These are phyloP conservation scores for Ophiorrhiza pumila DNA, from an alignment of 257 asterid species.

Conservation along the genomic window DNA sequence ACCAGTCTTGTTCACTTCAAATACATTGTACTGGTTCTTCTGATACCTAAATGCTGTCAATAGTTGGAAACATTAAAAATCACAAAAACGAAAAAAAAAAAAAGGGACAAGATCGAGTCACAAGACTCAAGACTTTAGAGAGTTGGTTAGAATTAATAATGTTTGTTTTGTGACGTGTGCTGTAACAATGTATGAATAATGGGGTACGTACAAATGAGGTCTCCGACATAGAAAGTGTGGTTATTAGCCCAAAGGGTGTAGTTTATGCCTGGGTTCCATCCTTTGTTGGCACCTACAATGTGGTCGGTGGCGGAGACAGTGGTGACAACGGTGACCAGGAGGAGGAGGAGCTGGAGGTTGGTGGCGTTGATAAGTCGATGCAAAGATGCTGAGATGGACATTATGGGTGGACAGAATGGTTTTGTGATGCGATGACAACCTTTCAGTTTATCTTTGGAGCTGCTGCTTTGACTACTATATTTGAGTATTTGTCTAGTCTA, in stretches of 20 bases:
- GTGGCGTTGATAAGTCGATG: conserved; percentile 20
- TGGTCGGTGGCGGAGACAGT: conserved; percentile 76
- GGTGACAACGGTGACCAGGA: conserved; percentile 39
- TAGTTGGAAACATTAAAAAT: neutral
- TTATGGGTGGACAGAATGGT: conserved; percentile 20
- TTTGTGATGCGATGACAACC: conserved; percentile 10
- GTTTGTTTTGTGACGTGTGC: too few relatives aligned
- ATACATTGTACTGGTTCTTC: conserved; percentile 81
- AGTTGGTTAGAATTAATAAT: too few relatives aligned
- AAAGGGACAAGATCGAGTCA: neutral
- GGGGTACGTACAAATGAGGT: conserved; percentile 64
- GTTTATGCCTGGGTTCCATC: conserved; percentile 93
- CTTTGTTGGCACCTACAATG: conserved; percentile 88
- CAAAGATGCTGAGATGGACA: conserved; percentile 41
- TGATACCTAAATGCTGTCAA: conserved; percentile 80
- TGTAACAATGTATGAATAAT: too few relatives aligned
- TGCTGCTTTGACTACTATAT: conserved; percentile 4
- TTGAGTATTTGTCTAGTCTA: neutral
- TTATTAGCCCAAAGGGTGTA: conserved; percentile 92
- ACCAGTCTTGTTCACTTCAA: conserved; percentile 73
- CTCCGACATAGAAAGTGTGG: conserved; percentile 86
- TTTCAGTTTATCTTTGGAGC: too few relatives aligned
- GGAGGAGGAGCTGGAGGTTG: conserved; percentile 42
- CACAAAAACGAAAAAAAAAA: neutral
- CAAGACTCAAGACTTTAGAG: too few relatives aligned